Evolutionary conservation across 1,284 basidiomycete species (phyloP).

Genomic region (Fistulina hepatica): DNA sequence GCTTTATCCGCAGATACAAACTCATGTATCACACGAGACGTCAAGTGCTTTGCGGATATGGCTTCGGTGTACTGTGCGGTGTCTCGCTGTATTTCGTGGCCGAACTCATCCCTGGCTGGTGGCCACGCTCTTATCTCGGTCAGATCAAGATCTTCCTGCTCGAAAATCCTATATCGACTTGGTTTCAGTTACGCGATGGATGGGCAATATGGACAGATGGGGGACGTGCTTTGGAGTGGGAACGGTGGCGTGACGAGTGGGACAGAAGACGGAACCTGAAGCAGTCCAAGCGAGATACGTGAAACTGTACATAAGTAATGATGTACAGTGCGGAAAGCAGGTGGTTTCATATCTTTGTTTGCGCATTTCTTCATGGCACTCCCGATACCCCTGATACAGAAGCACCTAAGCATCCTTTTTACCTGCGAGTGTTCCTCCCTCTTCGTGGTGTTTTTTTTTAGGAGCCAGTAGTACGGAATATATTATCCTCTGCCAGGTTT

Average conservation of each 20-base stretch:
- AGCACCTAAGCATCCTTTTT: too few species aligned
- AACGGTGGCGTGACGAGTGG: conserved; percentile 45
- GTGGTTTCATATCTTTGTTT: too few species aligned
- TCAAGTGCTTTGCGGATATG: conserved; percentile 67
- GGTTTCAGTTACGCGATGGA: conserved; percentile 67
- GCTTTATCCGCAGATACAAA: conserved; percentile 39
- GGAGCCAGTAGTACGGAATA: too few species aligned
- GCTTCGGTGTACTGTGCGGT: conserved; percentile 55
- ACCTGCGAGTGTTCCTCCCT: too few species aligned
- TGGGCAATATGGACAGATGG: conserved; percentile 72
- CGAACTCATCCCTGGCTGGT: conserved; percentile 46
- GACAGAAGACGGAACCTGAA: too few species aligned
- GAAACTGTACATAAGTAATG: too few species aligned
- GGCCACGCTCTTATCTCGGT: conserved; percentile 45
- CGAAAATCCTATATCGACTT: conserved; percentile 46
- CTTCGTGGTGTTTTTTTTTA: too few species aligned
- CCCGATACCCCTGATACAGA: too few species aligned
- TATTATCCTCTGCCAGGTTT: too few species aligned
- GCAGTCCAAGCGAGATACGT: too few species aligned
- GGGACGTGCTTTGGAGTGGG: conserved; percentile 57
- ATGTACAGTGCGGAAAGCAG: too few species aligned
- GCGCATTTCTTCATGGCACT: too few species aligned
- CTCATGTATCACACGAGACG: conserved; percentile 62
- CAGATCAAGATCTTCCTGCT: conserved; percentile 39
- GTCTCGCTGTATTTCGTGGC: conserved; percentile 43